phyloP scores from a whole-genome alignment of 108 stramenopile species.

The Cyclotella atomus region DNA sequence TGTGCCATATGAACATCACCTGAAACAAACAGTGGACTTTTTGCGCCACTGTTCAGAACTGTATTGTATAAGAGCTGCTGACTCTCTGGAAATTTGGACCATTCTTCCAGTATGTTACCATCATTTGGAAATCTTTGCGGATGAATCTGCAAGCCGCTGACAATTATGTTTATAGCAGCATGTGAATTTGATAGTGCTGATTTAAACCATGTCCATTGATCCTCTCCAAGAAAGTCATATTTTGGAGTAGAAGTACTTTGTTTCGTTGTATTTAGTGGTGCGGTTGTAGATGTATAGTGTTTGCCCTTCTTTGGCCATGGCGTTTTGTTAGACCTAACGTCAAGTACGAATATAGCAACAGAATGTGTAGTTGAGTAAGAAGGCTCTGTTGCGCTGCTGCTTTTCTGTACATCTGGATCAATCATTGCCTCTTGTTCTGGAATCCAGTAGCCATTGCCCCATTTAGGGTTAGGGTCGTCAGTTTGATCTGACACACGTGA shows the following conservation, averaged over 20 bases:
- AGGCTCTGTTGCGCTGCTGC: background rate
- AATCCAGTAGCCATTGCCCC: slow-evolving; percentile 47
- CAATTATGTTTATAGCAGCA: slow-evolving; percentile 79
- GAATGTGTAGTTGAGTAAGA: slow-evolving; percentile 51
- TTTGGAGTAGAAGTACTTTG: slow-evolving; percentile 1
- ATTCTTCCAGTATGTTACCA: slow-evolving; percentile 70
- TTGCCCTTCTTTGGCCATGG: slow-evolving; percentile 67
- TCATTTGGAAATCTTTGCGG: slow-evolving; percentile 63
- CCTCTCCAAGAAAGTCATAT: slow-evolving; percentile 73
- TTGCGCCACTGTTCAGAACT: slow-evolving; percentile 62
- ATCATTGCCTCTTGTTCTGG: slow-evolving; percentile 72
- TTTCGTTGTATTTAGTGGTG: background rate
- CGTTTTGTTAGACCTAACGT: slow-evolving; percentile 72
- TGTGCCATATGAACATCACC: slow-evolving; percentile 89
- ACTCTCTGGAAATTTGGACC: slow-evolving; percentile 71
- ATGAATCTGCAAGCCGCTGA: slow-evolving; percentile 76
- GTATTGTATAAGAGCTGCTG: slow-evolving; percentile 71
- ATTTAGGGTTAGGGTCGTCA: slow-evolving; percentile 12
- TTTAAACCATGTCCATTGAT: slow-evolving; percentile 89
- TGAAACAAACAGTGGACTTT: slow-evolving; percentile 62
- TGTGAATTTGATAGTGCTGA: slow-evolving; percentile 62
- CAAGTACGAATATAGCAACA: slow-evolving; percentile 81
- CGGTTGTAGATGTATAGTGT: background rate
- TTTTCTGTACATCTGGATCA: slow-evolving; percentile 68
- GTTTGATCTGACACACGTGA: slow-evolving; percentile 11